These are phyloP conservation scores for Entrophospora sp. DNA, from an alignment of 192 early-diverging fungal species.

Conservation along the genomic window DNA sequence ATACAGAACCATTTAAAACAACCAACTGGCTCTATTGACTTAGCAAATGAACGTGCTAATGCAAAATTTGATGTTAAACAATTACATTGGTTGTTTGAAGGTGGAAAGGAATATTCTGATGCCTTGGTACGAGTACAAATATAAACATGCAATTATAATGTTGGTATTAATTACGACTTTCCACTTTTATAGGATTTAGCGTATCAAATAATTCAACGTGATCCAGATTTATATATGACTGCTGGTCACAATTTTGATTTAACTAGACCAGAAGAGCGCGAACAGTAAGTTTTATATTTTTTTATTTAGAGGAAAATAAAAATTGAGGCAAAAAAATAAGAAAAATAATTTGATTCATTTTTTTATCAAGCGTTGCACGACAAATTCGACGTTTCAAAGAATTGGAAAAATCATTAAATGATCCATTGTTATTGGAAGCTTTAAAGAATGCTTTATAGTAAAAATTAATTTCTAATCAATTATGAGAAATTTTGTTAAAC, in stretches of 20 bases:
- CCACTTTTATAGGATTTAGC: constrained; percentile 26
- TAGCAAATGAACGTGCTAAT: constrained; percentile 42
- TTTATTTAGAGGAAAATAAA: neutral
- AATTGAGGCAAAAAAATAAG: too few species aligned
- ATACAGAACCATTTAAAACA: constrained; percentile 33
- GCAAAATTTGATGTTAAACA: constrained; percentile 43
- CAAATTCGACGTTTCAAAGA: constrained; percentile 39
- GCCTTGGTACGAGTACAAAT: too few species aligned
- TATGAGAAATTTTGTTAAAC: neutral
- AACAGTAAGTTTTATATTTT: constrained; percentile 30
- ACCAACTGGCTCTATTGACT: constrained; percentile 40
- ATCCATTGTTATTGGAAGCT: constrained; percentile 29
- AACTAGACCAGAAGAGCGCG: constrained; percentile 37
- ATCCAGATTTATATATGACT: constrained; percentile 44
- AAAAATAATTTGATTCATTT: neutral
- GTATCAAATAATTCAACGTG: constrained; percentile 38
- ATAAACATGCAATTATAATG: too few species aligned
- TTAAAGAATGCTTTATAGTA: constrained; percentile 34
- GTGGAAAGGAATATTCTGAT: constrained; percentile 39
- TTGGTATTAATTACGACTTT: too few species aligned
- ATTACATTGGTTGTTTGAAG: constrained; percentile 37
- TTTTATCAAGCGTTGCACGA: constrained; percentile 34
- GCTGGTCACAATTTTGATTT: constrained; percentile 41
- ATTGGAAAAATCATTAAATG: constrained; percentile 29
- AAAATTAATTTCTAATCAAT: neutral